Conservation (phyloP, 768 basidiomycete genomes). For the button mushroom (Agaricus bisporus) region DNA sequence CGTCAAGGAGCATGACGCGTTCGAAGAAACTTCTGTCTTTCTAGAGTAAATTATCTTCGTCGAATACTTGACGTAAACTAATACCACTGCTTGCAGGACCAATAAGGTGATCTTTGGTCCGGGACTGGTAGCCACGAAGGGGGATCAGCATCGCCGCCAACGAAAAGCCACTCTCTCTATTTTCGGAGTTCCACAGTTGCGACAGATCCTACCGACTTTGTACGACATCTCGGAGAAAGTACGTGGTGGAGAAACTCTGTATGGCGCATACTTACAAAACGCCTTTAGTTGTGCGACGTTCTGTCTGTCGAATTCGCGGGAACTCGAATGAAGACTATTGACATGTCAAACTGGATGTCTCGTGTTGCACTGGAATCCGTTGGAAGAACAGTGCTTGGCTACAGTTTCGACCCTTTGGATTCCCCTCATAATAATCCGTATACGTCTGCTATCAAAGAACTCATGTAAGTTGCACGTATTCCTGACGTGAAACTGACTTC, state of each 20-base stretch:
- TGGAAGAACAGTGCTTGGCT: constrained; percentile 37
- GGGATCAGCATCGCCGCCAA: constrained; percentile 41
- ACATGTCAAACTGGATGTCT: constrained; percentile 43
- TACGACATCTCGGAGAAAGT: constrained; percentile 41
- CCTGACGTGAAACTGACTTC: neutral
- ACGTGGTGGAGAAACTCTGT: constrained; percentile 3
- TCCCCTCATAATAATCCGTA: constrained; percentile 36
- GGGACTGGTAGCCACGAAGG: constrained; percentile 36
- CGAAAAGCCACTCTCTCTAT: constrained; percentile 42
- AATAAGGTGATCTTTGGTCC: constrained; percentile 43
- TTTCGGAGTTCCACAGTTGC: constrained; percentile 40
- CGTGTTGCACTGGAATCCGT: constrained; percentile 38
- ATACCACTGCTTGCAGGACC: constrained; percentile 21
- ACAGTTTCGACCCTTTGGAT: constrained; percentile 42
- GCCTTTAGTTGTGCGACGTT: constrained; percentile 15
- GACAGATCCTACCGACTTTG: constrained; percentile 36
- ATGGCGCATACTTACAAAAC: neutral
- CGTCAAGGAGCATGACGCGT: constrained; percentile 41
- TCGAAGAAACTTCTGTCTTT: constrained; percentile 39
- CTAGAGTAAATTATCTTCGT: constrained; percentile 29
- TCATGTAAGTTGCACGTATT: constrained; percentile 28
- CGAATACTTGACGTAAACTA: neutral
- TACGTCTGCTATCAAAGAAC: constrained; percentile 36
- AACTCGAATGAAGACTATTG: constrained; percentile 19
- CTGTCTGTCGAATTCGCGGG: constrained; percentile 19